Evolutionary conservation across 768 basidiomycete genomes (phyloP), one percentile per base, ranked within the genome.

Genomic region (Mycena belliarum): DNA sequence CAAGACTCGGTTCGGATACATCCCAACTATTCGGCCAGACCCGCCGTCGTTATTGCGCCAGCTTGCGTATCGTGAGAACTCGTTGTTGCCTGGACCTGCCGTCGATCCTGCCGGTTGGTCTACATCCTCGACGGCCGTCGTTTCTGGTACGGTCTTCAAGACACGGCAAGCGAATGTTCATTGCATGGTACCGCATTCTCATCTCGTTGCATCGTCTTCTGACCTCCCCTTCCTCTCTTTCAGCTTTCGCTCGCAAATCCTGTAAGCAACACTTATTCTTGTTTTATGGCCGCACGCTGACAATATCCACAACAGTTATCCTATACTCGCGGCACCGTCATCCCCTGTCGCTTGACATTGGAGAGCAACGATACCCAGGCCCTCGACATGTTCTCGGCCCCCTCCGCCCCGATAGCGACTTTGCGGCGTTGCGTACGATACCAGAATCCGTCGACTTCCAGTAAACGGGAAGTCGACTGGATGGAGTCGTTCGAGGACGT

Each of bases 91-190:
- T 8, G 57, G 62, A 37, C 62, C 58, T 11, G 58, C 57, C 20
- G 58, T 57, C 58, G 62, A 84, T 61, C 80, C 80, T 6, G 77
- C 78, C 58, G 81, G 82, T 12, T 84, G 82, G 82, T 76, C 78
- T 57, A 70, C 72, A n/a, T 65, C 76, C 8, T 63, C 75, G 12
- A 71, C 78, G 28, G 74, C 79, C 20, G 64, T 70, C 21, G 72
- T 75, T 43, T 74, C 76, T 33, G 80, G 79, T 3, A 63, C 68
- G 5, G 68, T 82, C 66, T 76, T 73, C 65, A 74, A 75, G 52
- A 66, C 72, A 32, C 72, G 73, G 15, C 66, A 71, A 46, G 73
- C 74, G 7, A 75, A 79, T 40, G 72, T 75, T 10, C 74, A 73
- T 57, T 78, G 76, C 63, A 76, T 68, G 52, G 78, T 82, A 60